phyloP scores from a whole-genome alignment of 305 asterid species.

The Solanum chacoense region DNA sequence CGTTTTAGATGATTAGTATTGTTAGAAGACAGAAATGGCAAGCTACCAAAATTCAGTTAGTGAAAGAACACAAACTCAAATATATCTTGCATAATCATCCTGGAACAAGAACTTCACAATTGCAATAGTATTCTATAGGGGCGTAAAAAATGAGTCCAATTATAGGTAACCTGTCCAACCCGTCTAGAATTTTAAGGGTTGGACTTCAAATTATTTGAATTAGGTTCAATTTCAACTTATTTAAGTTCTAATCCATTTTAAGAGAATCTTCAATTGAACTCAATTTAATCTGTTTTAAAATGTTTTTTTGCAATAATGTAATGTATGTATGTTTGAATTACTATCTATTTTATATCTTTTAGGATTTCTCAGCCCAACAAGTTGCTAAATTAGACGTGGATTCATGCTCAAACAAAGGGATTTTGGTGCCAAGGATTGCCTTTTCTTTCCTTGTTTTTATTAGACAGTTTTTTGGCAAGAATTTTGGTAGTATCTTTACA shows the following conservation, averaged over 20 bases:
- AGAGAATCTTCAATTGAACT: too few relatives aligned
- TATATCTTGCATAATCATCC: not conserved
- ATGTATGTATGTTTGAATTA: not conserved
- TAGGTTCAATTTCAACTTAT: too few relatives aligned
- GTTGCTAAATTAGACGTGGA: not conserved
- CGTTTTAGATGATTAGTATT: not conserved
- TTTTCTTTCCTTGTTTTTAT: not conserved
- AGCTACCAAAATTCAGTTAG: not conserved
- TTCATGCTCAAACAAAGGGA: not conserved
- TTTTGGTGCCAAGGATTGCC: not conserved
- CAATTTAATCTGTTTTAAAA: not conserved
- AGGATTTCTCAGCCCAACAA: not conserved
- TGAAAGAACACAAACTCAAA: not conserved
- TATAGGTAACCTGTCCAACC: not conserved
- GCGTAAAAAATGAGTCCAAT: not conserved
- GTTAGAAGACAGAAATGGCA: not conserved
- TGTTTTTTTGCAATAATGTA: not conserved
- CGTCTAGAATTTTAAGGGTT: not conserved
- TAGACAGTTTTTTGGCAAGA: not conserved
- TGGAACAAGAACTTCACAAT: not conserved
- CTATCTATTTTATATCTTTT: too few relatives aligned
- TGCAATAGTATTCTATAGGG: not conserved
- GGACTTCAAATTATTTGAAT: too few relatives aligned
- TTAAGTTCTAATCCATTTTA: too few relatives aligned
- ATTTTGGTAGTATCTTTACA: not conserved